Percentiles rank a stretch among this genome's conserved stretches.
These are phyloP conservation scores for Verticillium tricorpus DNA, from an alignment of 2,329 filamentous ascomycete species.

Conservation along the genomic window DNA sequence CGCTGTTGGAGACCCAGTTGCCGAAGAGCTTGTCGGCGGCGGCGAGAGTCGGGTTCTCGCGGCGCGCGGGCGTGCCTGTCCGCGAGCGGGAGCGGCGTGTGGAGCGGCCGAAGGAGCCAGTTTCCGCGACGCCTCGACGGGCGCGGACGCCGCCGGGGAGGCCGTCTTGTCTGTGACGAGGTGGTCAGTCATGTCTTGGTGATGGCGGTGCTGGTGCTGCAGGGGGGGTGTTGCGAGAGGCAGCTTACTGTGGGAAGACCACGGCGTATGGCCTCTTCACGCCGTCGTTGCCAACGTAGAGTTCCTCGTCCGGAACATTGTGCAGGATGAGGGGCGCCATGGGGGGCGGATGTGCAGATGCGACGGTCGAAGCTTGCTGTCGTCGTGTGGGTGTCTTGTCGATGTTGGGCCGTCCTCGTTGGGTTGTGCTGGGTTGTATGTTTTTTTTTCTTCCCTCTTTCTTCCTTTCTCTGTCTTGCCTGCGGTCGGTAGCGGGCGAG, in stretches of 20 bases:
- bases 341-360: slow-evolving; percentile 2
- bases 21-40: slow-evolving; percentile 60
- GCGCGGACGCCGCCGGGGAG: slow-evolving; percentile 42
- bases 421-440: no score
- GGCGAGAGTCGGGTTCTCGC: slow-evolving; percentile 58
- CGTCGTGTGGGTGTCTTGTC: no score
- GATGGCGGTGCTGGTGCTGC: no score
- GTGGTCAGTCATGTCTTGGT: slow-evolving; percentile 6
- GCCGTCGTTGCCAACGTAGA: slow-evolving; percentile 62
- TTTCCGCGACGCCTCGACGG: slow-evolving; percentile 52
- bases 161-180: slow-evolving; percentile 44
- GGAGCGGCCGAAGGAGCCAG: slow-evolving; percentile 64
- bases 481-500: no score
- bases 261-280: slow-evolving; percentile 62
- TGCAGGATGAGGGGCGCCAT: slow-evolving; percentile 65
- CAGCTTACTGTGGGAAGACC: slow-evolving; percentile 57
- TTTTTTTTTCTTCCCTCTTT: no score
- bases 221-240: background rate
- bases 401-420: no score
- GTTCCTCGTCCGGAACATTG: slow-evolving; percentile 64
- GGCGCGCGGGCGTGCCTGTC: slow-evolving; percentile 53
- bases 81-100: slow-evolving; percentile 58
- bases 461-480: no score
- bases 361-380: no score
- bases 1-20: slow-evolving; percentile 49